Evolutionary conservation across 75 land plant species (phyloP).

Genomic region (Cupressus sempervirens): DNA sequence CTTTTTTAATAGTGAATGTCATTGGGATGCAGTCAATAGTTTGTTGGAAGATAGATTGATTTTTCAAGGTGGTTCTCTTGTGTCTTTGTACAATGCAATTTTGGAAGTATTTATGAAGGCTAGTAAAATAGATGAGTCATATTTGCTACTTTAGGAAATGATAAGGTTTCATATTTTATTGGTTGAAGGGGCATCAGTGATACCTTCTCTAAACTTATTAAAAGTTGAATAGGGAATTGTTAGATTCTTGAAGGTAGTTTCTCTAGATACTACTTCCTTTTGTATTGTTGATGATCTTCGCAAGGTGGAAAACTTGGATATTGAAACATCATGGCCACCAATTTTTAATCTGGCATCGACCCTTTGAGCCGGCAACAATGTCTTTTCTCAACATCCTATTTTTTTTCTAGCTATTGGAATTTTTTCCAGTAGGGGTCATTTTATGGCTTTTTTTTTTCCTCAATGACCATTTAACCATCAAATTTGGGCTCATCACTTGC

Average conservation of each 20-base stretch:
- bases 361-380: too few species aligned
- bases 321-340: too few species aligned
- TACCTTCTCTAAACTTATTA: neutral
- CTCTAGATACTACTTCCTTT: constrained; percentile 39
- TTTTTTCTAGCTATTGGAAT: too few species aligned
- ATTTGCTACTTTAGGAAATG: constrained; percentile 21
- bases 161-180: constrained; percentile 8
- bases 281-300: constrained; percentile 54
- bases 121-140: constrained; percentile 33
- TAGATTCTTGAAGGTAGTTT: neutral
- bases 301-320: constrained; percentile 36
- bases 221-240: neutral
- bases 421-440: too few species aligned
- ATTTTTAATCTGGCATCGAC: too few species aligned
- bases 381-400: too few species aligned
- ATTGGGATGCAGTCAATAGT: constrained; percentile 11
- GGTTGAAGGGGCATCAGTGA: neutral
- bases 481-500: too few species aligned
- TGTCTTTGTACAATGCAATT: constrained; percentile 35
- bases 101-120: constrained; percentile 30
- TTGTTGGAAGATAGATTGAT: constrained; percentile 5
- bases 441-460: too few species aligned
- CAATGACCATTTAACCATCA: too few species aligned
- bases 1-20: constrained; percentile 18
- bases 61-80: neutral